phyloP scores from a whole-genome alignment of 2,329 filamentous ascomycete genomes.

The Paradendryphiella salina region DNA sequence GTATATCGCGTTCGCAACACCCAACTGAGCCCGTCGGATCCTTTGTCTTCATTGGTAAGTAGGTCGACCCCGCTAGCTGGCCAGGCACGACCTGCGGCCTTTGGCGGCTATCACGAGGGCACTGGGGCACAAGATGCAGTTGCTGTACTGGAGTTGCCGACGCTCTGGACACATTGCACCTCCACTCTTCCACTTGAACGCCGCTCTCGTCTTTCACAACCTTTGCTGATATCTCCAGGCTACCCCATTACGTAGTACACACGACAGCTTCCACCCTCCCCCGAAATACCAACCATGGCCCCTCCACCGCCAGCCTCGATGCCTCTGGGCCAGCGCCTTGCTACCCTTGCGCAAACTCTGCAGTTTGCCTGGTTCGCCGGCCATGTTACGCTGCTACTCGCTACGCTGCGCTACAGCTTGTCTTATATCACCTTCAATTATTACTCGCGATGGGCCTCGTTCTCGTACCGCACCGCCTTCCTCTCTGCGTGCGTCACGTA shows the following conservation, averaged over 20 bases:
- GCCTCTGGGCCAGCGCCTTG: slow-evolving; percentile 73
- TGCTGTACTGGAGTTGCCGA: slow-evolving; percentile 35
- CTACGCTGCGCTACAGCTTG: slow-evolving; percentile 78
- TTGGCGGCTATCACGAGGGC: slow-evolving; percentile 26
- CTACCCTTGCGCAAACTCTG: slow-evolving; percentile 81
- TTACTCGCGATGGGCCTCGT: slow-evolving; percentile 72
- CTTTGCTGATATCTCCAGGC: slow-evolving; percentile 32
- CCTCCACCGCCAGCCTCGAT: slow-evolving; percentile 71
- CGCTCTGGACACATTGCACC: slow-evolving; percentile 44
- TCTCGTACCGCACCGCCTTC: slow-evolving; percentile 90
- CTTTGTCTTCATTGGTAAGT: slow-evolving; percentile 36
- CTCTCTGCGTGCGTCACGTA: slow-evolving; percentile 88
- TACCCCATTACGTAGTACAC: slow-evolving; percentile 29
- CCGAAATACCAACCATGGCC: slow-evolving; percentile 59
- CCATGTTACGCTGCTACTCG: slow-evolving; percentile 82
- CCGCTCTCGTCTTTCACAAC: slow-evolving; percentile 15
- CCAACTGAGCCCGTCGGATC: slow-evolving; percentile 10
- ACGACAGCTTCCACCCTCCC: slow-evolving; percentile 28
- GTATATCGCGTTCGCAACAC: background rate
- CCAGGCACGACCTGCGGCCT: slow-evolving; percentile 21
- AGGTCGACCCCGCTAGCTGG: slow-evolving; percentile 31
- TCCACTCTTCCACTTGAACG: slow-evolving; percentile 22
- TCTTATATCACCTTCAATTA: slow-evolving; percentile 91
- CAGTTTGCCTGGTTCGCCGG: slow-evolving; percentile 78
- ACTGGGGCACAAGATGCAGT: slow-evolving; percentile 11